Evolutionary conservation across 1,284 basidiomycete genomes (phyloP), one percentile per base, ranked within the genome.

Genomic region (Hypsizygus ulmarius): DNA sequence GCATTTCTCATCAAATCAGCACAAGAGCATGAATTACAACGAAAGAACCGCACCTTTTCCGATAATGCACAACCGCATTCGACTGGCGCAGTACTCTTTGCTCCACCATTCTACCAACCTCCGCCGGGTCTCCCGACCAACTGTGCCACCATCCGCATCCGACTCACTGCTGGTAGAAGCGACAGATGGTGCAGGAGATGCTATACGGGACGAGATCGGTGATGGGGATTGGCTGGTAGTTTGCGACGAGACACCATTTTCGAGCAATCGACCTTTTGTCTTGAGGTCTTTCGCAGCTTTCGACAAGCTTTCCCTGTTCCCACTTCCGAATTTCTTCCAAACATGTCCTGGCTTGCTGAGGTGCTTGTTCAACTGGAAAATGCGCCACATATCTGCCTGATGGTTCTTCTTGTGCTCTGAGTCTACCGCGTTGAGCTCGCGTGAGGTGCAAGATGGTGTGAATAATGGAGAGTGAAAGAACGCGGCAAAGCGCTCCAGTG

Each of bases 341-440:
- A 84, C 80, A 65, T 99, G 96, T 1, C 85, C 85, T 1, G 77
- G 75, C 55, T 81, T 84, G 46, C 83, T 88, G 34, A 97, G 80
- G 55, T 87, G 81, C 70, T 99, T 99, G 69, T 93, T 94, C 19
- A 98, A 73, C 69, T 99, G 97, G 71, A 91, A 98, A 47, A 95
- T 84, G n/a, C 97, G 83, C 94, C 95, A 98, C 62, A 88, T 73
- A 66, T 99, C 96, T n/a, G 75, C 76, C 69, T 98, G 96, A 43
- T 93, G 79, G 64, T 99, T 99, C 76, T 99, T 99, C 75, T 93
- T 94, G 78, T 99, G 90, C 65, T 99, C 97, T 1, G 94, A 97
- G 65, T 99, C 90, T 30, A 99, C 97, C 1, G 97, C 97, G 58
- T 95, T 94, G 56, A 98, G 82, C 70, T 99, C 97, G 39, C 97